A percentile compares a stretch with the other conserved stretches of the same genome.
Evolutionary conservation across 805 yeast genomes (phyloP).

Genomic region (Clavispora phyllophila): DNA sequence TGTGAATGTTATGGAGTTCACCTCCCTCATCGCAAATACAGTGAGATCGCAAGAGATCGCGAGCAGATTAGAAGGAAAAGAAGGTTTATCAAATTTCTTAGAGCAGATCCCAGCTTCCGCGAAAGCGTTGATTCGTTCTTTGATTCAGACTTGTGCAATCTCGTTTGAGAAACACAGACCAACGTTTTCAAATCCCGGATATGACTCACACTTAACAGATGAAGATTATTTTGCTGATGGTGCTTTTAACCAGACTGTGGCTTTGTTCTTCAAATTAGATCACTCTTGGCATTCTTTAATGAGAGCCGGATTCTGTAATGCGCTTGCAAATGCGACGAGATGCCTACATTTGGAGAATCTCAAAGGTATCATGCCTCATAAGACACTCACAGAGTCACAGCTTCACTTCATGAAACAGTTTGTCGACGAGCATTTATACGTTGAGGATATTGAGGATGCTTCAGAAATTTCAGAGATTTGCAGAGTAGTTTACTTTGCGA

Average conservation of each 20-base stretch:
- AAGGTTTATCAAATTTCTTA: slow-evolving; percentile 21
- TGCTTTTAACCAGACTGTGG: slow-evolving; percentile 34
- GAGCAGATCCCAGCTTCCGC: slow-evolving; percentile 23
- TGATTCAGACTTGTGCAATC: slow-evolving; percentile 28
- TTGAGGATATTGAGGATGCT: background rate
- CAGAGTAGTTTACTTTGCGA: slow-evolving; percentile 3
- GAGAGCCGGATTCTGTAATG: slow-evolving; percentile 19
- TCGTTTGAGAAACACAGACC: background rate
- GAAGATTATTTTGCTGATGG: slow-evolving; percentile 19
- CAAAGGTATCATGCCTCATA: background rate
- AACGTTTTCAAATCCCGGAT: background rate
- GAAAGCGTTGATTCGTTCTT: slow-evolving; percentile 32
- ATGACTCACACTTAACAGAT: background rate
- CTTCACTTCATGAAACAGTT: background rate
- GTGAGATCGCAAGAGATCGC: slow-evolving; percentile 57
- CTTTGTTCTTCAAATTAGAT: slow-evolving; percentile 40
- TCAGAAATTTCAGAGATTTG: background rate
- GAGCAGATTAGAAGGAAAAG: slow-evolving; percentile 43
- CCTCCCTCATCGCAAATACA: slow-evolving; percentile 33
- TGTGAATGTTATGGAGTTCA: background rate
- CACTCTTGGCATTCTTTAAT: slow-evolving; percentile 37
- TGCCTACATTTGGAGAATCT: background rate
- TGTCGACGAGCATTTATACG: background rate
- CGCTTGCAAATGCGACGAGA: background rate
- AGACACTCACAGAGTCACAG: background rate